Percentiles rank a stretch among this genome's conserved stretches.
phyloP scores from a whole-genome alignment of 129 eudicot genomes.

The Kitagawia praeruptora region DNA sequence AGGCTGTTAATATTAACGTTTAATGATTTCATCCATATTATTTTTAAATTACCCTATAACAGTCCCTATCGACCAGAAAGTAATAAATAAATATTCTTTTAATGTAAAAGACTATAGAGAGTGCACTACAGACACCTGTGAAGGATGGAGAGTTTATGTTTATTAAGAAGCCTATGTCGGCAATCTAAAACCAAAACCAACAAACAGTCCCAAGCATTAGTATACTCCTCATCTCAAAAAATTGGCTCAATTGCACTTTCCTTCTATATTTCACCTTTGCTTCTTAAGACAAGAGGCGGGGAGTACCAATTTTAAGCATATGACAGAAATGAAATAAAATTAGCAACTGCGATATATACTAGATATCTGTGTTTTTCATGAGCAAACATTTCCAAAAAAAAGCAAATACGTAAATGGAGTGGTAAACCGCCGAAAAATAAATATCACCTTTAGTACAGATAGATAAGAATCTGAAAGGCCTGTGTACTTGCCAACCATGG shows the following conservation, averaged over 20 bases:
- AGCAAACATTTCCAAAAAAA: background rate
- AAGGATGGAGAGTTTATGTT: background rate
- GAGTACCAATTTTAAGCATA: background rate
- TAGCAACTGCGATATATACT: background rate
- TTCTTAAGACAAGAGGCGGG: background rate
- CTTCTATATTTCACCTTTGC: background rate
- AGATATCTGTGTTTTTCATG: background rate
- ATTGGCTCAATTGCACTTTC: background rate
- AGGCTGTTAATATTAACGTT: background rate
- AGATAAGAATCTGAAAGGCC: conserved; percentile 55
- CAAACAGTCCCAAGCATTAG: background rate
- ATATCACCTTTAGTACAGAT: conserved; percentile 48
- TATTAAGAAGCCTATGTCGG: background rate
- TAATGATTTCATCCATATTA: background rate
- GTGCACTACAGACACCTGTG: background rate
- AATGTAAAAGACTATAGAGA: background rate
- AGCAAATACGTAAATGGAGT: background rate
- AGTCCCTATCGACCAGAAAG: background rate
- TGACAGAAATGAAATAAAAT: background rate
- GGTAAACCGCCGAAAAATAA: background rate
- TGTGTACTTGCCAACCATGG: conserved; percentile 64
- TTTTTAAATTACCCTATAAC: background rate
- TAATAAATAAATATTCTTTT: background rate
- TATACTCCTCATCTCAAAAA: background rate
- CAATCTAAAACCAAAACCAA: background rate